Evolutionary conservation across 257 asterid genomes (phyloP), one percentile per base, ranked within the genome.

Genomic region (Lycium barbarum): DNA sequence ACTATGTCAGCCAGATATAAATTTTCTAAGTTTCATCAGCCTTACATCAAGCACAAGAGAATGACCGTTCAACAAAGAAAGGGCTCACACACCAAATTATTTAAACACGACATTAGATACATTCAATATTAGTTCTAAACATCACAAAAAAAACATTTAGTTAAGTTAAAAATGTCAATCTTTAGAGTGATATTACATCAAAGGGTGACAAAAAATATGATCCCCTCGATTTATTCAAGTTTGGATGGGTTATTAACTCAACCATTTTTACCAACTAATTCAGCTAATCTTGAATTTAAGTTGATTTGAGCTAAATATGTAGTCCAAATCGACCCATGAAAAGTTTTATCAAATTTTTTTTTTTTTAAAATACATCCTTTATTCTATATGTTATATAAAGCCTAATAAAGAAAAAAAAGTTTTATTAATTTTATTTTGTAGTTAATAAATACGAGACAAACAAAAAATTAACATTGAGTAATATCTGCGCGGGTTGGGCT

Each of bases 21-120:
- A 26, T 7, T 53, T 51, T 78, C 12, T 53, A 78, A 7, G 82
- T 53, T 33, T 0, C 1, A 26, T 78, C 9, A 78, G 49, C 17
- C 5, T 40, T 40, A 5, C 45, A 40, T 76, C 45, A 76, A 22
- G 17, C 13, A 22, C 81, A 49, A 22, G 22, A 22, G 7, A 76
- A 26, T 51, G 82, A 7, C 82, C 82, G 53, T 53, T 53, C 65
- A 78, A 26, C 15, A 8, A 78, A 78, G 49, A 26, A 53, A 78
- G 82, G 65, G 65, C 0, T 26, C 3, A 51, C 2, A 6, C 22
- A 26, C 47, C 9, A 7, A 14, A 26, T 33, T 14, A 3, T 26
- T 78, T 78, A 7, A 53, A 53, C 14, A 78, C 9, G 61, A 53
- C 35, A 74, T 51, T 13, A 76, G 22, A 26, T 76, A 76, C 82